Base-by-base conservation (phyloP, 1,284 basidiomycete genomes). In the Cutaneotrichosporon cavernicola region DNA sequence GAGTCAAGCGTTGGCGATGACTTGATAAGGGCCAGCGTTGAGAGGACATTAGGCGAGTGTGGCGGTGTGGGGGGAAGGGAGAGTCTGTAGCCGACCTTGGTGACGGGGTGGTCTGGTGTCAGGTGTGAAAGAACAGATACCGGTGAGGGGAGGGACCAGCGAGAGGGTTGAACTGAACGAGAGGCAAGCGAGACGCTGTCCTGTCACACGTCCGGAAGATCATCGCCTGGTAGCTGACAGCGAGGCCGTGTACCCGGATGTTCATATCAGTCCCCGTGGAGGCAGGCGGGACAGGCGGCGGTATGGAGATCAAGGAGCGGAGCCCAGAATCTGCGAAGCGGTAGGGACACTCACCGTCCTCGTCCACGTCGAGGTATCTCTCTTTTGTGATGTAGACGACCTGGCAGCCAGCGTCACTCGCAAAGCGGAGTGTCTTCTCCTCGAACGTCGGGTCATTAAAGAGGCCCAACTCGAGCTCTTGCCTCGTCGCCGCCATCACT, bases 21-120 rank as follows among this genome's bases (percentile, higher is more conserved):
- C 81, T 98, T 98, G 84, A 99, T 97, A 76, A 98, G 86, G 38
- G 94, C 94, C 58, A 99, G 86, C 0, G 93, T 96, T 10, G 89
- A 90, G 62, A 89, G 85, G 81, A 92, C 88, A 46, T 87, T 86
- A 11, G 89, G 82, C 57, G 92, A 88, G 81, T 97, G 75, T 4
- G 75, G 70, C 3, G 80, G 80, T 0, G 76, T 77, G 5, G 80
- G 80, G 8, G 80, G 80, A 6, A 81, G 73, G 58, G 78, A 72
- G 0, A 81, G 68, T n/a, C 73, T 71, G 66, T 78, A 80, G 13
- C 66, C 72, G 49, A 76, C 68, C 14, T 69, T 66, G 53, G 70
- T 58, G 46, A 73, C 59, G 10, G 69, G 68, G 34, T 59, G 66
- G 65, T 75, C 76, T 76, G 56, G 21, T 53, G 32, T 64, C 32